Base-by-base conservation (phyloP, 441 rosid species). In the Brassica hybrid region DNA sequence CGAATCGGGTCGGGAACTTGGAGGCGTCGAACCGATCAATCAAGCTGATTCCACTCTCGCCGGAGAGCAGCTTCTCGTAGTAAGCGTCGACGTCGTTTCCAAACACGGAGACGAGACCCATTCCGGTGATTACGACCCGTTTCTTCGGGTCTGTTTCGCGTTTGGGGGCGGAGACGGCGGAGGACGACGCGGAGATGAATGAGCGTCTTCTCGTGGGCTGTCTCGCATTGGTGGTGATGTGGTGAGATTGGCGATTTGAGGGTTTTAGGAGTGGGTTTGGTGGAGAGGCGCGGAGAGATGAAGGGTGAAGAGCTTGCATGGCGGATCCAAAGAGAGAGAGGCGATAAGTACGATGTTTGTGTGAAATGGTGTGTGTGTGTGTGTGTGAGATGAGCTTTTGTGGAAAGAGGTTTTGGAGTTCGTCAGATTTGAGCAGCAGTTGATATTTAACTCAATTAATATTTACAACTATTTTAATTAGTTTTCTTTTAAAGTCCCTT, bases 1-100 rank as follows among this genome's bases (percentile, higher is more conserved):
- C 99, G 83, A 95, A 93, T 76, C 98, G 84, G 64, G 98, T 93
- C 0, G 99, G 98, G 74, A 95, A 93, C 86, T 93, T 93, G 17
- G 96, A 93, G 1, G 98, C 97, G 74, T 95, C 99, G 71, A 95
- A 94, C 14, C 99, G 85, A 79, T 95, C 99, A 69, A 95, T 95
- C 18, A 78, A 82, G 27, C 91, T 86, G 82, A 95, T 92, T 74
- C 98, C 98, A 76, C 99, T 95, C 81, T 89, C 92, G 10, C 98
- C 99, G 32, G 91, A 81, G 16, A 95, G 84, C 87, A 95, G 83
- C 78, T 86, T 91, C 41, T 88, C 94, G 75, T 95, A 95, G 81
- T 90, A 95, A 50, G 71, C 77, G 79, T 95, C 97, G 0, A 88
- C 97, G 32, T 95, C 99, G 41, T 93, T 89, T 1, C 99, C 99